A percentile compares a stretch with the other conserved stretches of the same genome.
These are phyloP conservation scores for Tolypocladium tundrense DNA, from an alignment of 2,329 filamentous ascomycete species.

Conservation along the genomic window DNA sequence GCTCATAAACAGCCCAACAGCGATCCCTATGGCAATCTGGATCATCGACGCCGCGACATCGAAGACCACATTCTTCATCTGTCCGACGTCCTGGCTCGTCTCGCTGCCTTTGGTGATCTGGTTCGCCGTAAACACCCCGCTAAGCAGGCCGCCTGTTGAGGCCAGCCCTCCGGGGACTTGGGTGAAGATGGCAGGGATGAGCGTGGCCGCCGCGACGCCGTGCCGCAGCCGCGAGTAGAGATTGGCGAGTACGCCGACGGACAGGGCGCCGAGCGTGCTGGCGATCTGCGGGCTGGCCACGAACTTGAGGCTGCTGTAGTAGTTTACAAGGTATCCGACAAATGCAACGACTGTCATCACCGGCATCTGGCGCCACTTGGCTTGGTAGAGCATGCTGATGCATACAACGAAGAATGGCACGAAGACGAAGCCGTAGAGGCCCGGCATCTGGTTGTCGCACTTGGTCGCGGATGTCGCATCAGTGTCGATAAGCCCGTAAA, in stretches of 20 bases:
- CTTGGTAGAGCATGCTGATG: constrained; percentile 68
- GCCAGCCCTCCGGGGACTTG: constrained; percentile 38
- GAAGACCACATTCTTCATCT: constrained; percentile 21
- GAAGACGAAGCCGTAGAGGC: constrained; percentile 52
- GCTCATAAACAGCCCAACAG: constrained; percentile 38
- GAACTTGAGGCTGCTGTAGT: constrained; percentile 58
- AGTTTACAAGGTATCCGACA: constrained; percentile 66
- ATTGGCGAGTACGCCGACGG: constrained; percentile 68
- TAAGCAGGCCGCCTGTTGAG: constrained; percentile 34
- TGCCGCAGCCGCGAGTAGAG: constrained; percentile 55
- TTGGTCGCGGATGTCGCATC: constrained; percentile 35
- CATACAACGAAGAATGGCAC: constrained; percentile 65
- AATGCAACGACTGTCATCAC: constrained; percentile 67
- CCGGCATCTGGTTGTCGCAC: constrained; percentile 33
- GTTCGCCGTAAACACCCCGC: constrained; percentile 33
- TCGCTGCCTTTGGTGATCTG: constrained; percentile 30
- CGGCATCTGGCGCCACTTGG: constrained; percentile 71
- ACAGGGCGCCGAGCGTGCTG: constrained; percentile 66
- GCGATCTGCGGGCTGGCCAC: constrained; percentile 61
- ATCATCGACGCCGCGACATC: constrained; percentile 39
- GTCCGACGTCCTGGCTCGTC: constrained; percentile 20
- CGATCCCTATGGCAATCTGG: constrained; percentile 42
- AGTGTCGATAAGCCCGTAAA: constrained; percentile 51
- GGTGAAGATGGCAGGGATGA: constrained; percentile 37
- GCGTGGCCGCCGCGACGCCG: constrained; percentile 36